phyloP scores from a whole-genome alignment of 2,329 filamentous ascomycete genomes.

The Ceratocystis eucalypticola region DNA sequence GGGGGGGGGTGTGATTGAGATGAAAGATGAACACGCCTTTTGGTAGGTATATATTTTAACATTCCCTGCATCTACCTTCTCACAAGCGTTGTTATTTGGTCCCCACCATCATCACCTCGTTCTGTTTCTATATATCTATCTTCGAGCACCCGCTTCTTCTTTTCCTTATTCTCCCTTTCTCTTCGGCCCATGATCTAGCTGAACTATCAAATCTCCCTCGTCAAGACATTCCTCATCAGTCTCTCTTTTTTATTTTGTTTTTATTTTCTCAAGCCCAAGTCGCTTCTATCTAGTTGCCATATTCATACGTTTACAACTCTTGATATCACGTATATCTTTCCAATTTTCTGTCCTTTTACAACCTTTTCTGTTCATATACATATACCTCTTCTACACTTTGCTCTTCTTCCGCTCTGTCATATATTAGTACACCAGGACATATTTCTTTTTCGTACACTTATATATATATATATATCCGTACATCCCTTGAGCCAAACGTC shows the following conservation, averaged over 20 bases:
- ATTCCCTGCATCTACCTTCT: slow-evolving; percentile 1
- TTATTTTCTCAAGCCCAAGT: background rate
- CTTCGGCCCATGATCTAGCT: slow-evolving; percentile 3
- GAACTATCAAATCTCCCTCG: slow-evolving; percentile 3
- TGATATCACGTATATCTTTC: background rate
- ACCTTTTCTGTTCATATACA: background rate
- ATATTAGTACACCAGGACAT: background rate
- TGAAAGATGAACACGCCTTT: background rate
- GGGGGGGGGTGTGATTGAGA: background rate
- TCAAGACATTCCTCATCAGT: background rate
- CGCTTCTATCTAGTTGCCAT: background rate
- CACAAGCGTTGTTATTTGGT: background rate
- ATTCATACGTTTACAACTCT: background rate
- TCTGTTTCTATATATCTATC: slow-evolving; percentile 8
- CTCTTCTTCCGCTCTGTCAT: background rate
- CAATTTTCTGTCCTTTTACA: background rate
- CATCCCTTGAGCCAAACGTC: background rate
- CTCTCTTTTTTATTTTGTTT: background rate
- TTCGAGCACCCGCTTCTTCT: slow-evolving; percentile 5
- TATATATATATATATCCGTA: background rate
- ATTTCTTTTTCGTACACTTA: background rate
- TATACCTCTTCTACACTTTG: background rate
- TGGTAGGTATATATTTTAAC: slow-evolving; percentile 1
- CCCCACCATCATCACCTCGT: background rate
- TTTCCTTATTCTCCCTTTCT: background rate